Conservation (phyloP, 352 stramenopile genomes). For the Globisporangium perplexum region DNA sequence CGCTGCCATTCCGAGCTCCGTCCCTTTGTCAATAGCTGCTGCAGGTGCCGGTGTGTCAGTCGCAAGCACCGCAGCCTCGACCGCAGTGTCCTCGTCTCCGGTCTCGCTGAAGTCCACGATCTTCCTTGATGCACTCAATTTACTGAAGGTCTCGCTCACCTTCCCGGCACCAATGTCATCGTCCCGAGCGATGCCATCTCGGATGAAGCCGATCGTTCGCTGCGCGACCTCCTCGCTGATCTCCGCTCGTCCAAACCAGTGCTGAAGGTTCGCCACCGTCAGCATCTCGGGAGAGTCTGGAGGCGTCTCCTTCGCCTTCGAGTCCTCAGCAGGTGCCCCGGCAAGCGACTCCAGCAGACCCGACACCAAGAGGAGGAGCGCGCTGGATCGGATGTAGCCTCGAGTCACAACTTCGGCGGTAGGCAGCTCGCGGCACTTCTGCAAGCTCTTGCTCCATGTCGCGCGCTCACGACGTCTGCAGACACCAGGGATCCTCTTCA, state of each 20-base stretch:
- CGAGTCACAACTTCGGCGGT: not conserved
- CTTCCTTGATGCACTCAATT: not conserved
- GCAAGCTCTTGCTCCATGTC: not conserved
- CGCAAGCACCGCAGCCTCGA: not conserved
- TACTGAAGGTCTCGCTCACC: not conserved
- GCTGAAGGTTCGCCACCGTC: not conserved
- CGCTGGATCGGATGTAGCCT: not conserved
- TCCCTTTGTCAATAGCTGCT: slow-evolving; percentile 12
- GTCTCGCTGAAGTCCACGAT: not conserved
- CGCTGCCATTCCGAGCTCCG: slow-evolving; percentile 4
- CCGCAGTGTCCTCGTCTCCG: no score
- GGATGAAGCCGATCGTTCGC: not conserved
- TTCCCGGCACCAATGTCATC: not conserved
- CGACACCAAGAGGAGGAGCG: not conserved
- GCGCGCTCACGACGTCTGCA: not conserved
- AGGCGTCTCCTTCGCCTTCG: not conserved
- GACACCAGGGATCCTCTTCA: not conserved
- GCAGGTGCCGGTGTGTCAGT: not conserved
- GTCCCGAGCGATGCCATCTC: not conserved
- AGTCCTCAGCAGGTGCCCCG: not conserved
- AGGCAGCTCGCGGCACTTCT: not conserved
- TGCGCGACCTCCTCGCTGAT: not conserved
- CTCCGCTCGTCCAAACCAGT: not conserved
- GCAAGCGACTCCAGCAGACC: not conserved
- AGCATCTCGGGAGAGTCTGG: not conserved